Base-by-base conservation (phyloP, 2,329 filamentous ascomycete genomes). In the Bipolaris sorokiniana region DNA sequence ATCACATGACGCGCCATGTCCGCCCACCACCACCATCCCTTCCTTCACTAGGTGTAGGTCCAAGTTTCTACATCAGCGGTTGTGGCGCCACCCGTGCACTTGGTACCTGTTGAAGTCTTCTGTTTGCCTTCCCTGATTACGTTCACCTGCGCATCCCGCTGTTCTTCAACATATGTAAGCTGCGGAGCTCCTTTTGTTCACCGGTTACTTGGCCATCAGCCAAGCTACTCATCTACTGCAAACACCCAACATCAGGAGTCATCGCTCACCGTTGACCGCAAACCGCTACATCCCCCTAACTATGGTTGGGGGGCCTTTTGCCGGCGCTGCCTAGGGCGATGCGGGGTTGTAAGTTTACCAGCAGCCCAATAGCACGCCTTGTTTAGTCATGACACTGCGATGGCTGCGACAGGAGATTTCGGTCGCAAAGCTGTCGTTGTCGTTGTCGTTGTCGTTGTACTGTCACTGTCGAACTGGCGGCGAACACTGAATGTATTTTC, bases 121-220 rank as follows among this genome's bases (percentile, higher is more conserved):
- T 18, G 42, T 7, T 31, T 45, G 23, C 15, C 20, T 23, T 41
- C 18, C 16, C 42, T 45, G 42, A 28, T 45, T 26, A 45, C 42
- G 42, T 45, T 45, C 42, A 18, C 15, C 18, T 38, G 5, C 1
- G 15, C n/a, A n/a, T 26, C 33, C 9, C 10, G 20, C 20, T 48
- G 20, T 37, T 37, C 23, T 20, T 26, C 7, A 37, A 15, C 42
- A 48, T 36, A 26, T 26, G 23, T 26, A 22, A 48, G 31, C 31
- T 22, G 41, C 33, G 33, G 33, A 38, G 33, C 23, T 34, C 16
- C 20, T 16, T 13, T 37, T 18, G 16, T 28, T 57, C 28, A 57
- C 54, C 54, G 54, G 50, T 54, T 44, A 23, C 38, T 57, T 46
- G 18, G 31, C 38, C 47, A 18, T 57, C 54, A 57, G 54, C 54